Base-by-base conservation (phyloP, 2,329 filamentous ascomycete genomes). In the Fusarium armeniacum region DNA sequence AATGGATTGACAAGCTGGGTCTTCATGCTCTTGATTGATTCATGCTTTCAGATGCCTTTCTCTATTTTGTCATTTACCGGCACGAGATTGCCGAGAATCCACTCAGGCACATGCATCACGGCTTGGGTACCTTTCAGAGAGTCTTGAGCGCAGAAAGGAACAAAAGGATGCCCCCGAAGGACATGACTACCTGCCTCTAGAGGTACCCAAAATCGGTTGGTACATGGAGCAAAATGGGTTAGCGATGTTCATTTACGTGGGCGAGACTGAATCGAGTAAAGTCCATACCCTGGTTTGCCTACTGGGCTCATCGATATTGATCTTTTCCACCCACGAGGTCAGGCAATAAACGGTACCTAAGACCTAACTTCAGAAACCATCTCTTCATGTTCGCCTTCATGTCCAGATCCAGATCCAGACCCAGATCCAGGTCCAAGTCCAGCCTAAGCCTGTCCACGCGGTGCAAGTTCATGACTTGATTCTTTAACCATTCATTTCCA, bases 31-130 rank as follows among this genome's bases (percentile, higher is more conserved):
- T 20, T 32, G 28, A 54, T 47, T 64, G 62, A 60, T 70, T 63
- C 57, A 58, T 66, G 65, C 20, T 38, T 36, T 11, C 8, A 45
- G 36, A 54, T 52, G 47, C 44, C 49, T 66, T 36, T 63, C 52
- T 66, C 36, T 63, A 55, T 53, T 56, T 15, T 40, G 16, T 26
- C 24, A 40, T 56, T 55, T 52, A 33, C 47, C 67, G 67, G 67
- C 63, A 70, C 53, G 64, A 70, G 67, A 70, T 69, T 70, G 64
- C 67, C 67, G 67, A 69, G 59, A 62, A 58, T 50, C 64, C 67
- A 70, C 67, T 38, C 22, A 47, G 22, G 26, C 12, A 38, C 44
- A 52, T 16, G 26, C 38, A 52, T 65, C 11, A 45, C 30, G 26
- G n/a, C 24, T 45, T 54, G 32, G 9, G 18, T 58, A 60, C 40